These are phyloP conservation scores for Elsinoe necatrix DNA, from an alignment of 2,329 filamentous ascomycete genomes.

Conservation along the genomic window DNA sequence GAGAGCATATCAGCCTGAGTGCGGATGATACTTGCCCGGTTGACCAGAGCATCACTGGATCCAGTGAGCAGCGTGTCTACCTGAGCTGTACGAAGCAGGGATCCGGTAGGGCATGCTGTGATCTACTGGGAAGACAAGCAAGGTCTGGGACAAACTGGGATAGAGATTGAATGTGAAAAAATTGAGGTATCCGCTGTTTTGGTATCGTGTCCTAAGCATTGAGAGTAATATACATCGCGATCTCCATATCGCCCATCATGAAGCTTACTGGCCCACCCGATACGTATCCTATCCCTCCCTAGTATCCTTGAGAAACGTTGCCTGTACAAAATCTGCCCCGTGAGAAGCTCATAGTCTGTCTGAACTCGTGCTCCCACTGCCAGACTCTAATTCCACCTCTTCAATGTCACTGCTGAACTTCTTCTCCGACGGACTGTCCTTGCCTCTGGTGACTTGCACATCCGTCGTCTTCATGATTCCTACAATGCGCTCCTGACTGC, in stretches of 20 bases:
- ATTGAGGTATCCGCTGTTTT: neutral
- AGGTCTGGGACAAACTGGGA: too few relatives aligned
- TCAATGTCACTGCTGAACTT: conserved; percentile 11
- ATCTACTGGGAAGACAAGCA: neutral
- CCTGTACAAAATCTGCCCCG: neutral
- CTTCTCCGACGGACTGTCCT: conserved; percentile 5
- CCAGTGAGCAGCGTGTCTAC: neutral
- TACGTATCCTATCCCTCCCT: neutral
- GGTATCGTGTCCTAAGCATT: conserved; percentile 10
- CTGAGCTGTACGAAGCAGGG: neutral
- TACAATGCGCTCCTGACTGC: conserved; percentile 10
- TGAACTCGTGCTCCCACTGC: conserved; percentile 5
- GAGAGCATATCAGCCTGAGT: neutral
- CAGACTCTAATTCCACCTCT: conserved; percentile 5
- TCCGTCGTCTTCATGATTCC: conserved; percentile 13
- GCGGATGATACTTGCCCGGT: neutral
- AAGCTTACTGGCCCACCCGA: neutral
- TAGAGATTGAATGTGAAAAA: neutral
- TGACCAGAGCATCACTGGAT: neutral
- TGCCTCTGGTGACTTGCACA: conserved; percentile 8
- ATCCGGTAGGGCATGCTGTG: neutral
- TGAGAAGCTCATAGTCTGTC: neutral
- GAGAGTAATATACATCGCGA: conserved; percentile 10
- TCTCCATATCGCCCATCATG: neutral
- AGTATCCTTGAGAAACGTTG: neutral